These are phyloP conservation scores for Apophysomyces trapeziformis DNA, from an alignment of 371 early-diverging fungal species.

Conservation along the genomic window DNA sequence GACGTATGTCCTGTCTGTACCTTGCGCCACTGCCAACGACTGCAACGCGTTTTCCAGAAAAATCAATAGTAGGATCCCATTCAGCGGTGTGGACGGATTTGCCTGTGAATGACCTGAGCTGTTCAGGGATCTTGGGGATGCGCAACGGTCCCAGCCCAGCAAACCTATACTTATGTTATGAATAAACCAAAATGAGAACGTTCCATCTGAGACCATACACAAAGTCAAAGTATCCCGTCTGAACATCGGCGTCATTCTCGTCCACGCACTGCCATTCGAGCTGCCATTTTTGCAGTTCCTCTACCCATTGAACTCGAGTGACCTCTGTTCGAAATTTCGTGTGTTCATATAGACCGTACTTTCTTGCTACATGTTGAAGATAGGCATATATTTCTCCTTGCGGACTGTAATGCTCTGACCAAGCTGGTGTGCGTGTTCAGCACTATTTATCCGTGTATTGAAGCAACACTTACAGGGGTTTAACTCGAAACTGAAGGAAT, in stretches of 20 bases:
- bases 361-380: conserved; percentile 45
- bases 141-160: conserved; percentile 39
- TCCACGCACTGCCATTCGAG: conserved; percentile 23
- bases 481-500: conserved; percentile 52
- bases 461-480: conserved; percentile 41
- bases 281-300: conserved; percentile 48
- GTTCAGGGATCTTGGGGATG: conserved; percentile 54
- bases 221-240: conserved; percentile 30
- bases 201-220: conserved; percentile 24
- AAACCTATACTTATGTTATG: conserved; percentile 21
- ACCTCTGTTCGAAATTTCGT: conserved; percentile 52
- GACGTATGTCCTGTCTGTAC: conserved; percentile 22
- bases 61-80: conserved; percentile 53
- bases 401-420: conserved; percentile 45
- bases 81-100: conserved; percentile 52
- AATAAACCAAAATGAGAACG: neutral
- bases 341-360: conserved; percentile 49
- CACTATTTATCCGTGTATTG: neutral
- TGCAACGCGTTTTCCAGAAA: conserved; percentile 52
- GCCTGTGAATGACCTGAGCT: conserved; percentile 52
- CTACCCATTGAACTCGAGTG: conserved; percentile 48
- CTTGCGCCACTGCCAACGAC: conserved; percentile 60
- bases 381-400: conserved; percentile 57
- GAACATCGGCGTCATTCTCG: conserved; percentile 10
- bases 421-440: conserved; percentile 39